Conservation (phyloP, 768 basidiomycete genomes). For the Kwoniella sp. region DNA sequence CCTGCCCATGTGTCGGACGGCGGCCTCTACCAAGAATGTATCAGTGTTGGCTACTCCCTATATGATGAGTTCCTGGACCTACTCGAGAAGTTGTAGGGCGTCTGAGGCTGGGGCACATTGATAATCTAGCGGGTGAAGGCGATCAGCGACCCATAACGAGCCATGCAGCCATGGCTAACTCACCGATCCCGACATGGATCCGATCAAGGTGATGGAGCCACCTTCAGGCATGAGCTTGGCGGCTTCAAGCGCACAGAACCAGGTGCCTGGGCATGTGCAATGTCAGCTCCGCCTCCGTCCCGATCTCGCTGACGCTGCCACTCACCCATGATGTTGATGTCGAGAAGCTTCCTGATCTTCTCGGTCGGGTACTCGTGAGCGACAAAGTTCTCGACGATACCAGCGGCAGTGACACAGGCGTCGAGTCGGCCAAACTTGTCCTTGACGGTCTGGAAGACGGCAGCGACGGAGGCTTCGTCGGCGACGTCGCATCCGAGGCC, state of each 20-base stretch:
- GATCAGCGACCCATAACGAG: slow-evolving; percentile 9
- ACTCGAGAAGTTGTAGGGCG: slow-evolving; percentile 90
- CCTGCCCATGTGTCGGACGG: slow-evolving; percentile 89
- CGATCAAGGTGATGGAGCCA: slow-evolving; percentile 71
- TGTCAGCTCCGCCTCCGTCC: neutral
- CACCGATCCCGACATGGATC: slow-evolving; percentile 87
- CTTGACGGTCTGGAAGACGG: slow-evolving; percentile 63
- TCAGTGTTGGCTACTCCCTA: neutral
- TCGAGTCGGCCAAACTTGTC: slow-evolving; percentile 51
- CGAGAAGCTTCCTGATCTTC: slow-evolving; percentile 77
- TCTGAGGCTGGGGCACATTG: slow-evolving; percentile 88
- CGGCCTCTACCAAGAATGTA: slow-evolving; percentile 39
- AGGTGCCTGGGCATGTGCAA: slow-evolving; percentile 52
- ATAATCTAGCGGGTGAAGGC: slow-evolving; percentile 58
- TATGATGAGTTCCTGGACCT: slow-evolving; percentile 7
- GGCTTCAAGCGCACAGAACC: slow-evolving; percentile 94
- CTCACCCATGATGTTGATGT: slow-evolving; percentile 84
- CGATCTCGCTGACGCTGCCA: neutral
- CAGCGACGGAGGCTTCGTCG: slow-evolving; percentile 70
- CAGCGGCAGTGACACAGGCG: slow-evolving; percentile 78
- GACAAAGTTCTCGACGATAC: slow-evolving; percentile 68
- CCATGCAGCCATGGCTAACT: slow-evolving; percentile 29
- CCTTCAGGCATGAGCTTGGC: slow-evolving; percentile 87
- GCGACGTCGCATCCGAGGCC: slow-evolving; percentile 85
- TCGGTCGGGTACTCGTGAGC: slow-evolving; percentile 88